Conservation (phyloP, 1,284 basidiomycete genomes). For the Ustilago vetiveriae region DNA sequence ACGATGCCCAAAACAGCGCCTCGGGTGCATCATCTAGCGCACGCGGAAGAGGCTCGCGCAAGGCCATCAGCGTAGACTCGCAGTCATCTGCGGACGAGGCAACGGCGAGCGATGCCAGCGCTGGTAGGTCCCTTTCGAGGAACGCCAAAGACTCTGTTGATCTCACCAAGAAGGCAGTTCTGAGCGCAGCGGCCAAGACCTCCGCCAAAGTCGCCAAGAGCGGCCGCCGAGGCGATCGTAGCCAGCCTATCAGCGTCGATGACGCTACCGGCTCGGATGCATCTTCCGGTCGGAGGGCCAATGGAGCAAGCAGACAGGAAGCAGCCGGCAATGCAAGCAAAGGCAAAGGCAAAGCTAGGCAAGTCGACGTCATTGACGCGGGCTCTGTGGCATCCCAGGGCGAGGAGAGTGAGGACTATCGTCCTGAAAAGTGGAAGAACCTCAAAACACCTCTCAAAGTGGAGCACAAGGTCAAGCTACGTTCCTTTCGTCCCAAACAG, state of each 20-base stretch:
- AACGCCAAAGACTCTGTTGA: constrained; percentile 6
- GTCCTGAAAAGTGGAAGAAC: constrained; percentile 49
- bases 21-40: constrained; percentile 15
- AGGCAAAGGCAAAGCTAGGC: constrained; percentile 35
- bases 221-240: constrained; percentile 10
- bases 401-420: constrained; percentile 28
- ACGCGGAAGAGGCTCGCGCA: constrained; percentile 5
- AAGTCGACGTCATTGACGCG: constrained; percentile 8
- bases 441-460: constrained; percentile 49
- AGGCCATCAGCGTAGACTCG: constrained; percentile 16
- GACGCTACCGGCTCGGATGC: constrained; percentile 26
- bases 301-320: background rate
- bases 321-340: constrained; percentile 2
- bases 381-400: constrained; percentile 2
- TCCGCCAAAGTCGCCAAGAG: constrained; percentile 5
- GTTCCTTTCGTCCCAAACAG: constrained; percentile 41
- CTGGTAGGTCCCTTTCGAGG: background rate
- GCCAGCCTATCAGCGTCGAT: constrained; percentile 18
- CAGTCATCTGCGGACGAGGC: constrained; percentile 19
- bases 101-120: constrained; percentile 10
- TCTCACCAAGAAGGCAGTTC: constrained; percentile 30
- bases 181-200: constrained; percentile 19
- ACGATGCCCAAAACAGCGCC: constrained; percentile 13
- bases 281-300: constrained; percentile 6
- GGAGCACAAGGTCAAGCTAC: constrained; percentile 48